phyloP scores from a whole-genome alignment of 768 basidiomycete species.

The Coprinellus micaceus region DNA sequence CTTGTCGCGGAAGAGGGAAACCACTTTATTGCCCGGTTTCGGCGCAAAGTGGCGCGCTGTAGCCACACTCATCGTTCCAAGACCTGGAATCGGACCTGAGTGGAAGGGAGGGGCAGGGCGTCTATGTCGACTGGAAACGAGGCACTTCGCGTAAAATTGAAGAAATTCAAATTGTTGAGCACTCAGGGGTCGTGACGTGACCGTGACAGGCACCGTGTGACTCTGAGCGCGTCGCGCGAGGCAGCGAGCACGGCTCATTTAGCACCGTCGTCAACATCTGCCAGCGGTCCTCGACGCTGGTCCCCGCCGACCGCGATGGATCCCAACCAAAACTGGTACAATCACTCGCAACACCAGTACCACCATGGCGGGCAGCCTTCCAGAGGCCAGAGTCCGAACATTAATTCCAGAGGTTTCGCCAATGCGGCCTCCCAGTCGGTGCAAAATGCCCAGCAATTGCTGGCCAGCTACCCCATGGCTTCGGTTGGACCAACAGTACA shows the following conservation, averaged over 20 bases:
- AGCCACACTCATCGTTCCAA: neutral
- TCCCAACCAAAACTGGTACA: slow-evolving; percentile 29
- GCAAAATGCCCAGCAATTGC: slow-evolving; percentile 63
- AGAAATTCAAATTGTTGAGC: neutral
- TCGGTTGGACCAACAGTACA: slow-evolving; percentile 77
- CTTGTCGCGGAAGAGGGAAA: slow-evolving; percentile 19
- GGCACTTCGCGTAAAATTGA: neutral
- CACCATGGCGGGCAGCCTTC: slow-evolving; percentile 16
- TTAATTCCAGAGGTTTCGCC: slow-evolving; percentile 14
- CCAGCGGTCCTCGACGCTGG: slow-evolving; percentile 9
- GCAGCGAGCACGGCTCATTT: neutral
- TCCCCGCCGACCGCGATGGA: slow-evolving; percentile 26
- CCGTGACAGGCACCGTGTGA: slow-evolving; percentile 2
- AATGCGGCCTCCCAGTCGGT: slow-evolving; percentile 44
- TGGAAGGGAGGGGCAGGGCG: too few relatives aligned
- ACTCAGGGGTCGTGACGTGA: neutral
- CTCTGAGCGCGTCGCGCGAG: slow-evolving; percentile 6
- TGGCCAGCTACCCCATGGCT: slow-evolving; percentile 68
- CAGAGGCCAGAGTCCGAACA: slow-evolving; percentile 17
- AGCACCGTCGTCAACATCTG: slow-evolving; percentile 5
- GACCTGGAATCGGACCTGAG: too few relatives aligned
- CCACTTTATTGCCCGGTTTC: slow-evolving; percentile 9
- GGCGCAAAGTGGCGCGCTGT: slow-evolving; percentile 14
- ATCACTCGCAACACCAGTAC: slow-evolving; percentile 17
- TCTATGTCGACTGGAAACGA: neutral